Evolutionary conservation across 495 filamentous ascomycete genomes (phyloP), one percentile per base, ranked within the genome.

Genomic region (Tuber brumale): DNA sequence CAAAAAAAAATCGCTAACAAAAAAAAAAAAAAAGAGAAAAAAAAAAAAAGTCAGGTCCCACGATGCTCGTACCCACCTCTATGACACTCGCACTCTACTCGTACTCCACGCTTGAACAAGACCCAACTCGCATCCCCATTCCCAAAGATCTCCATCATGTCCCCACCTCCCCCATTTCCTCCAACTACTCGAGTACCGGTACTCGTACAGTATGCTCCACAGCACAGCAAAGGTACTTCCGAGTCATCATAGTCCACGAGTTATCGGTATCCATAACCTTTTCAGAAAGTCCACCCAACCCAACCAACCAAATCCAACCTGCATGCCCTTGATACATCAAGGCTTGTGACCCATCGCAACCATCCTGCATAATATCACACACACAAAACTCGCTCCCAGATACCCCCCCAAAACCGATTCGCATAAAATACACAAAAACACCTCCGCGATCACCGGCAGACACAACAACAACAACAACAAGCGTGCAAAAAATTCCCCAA

Each of bases 211-310:
- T n/a, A 23, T n/a, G 51, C 23, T 14, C 51, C 23, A 61, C 51
- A 61, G 51, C n/a, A 16, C 51, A 61, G n/a, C n/a, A 27, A 10
- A 61, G n/a, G n/a, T 7, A 31, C 57, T 35, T 35, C 27, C 57
- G 57, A 66, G 27, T 66, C 51, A 51, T 51, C 48, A 61, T n/a
- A n/a, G n/a, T 61, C 51, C 9, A n/a, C 51, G 51, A 66, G 57
- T 39, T 39, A 39, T 39, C 37, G 37, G 37, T 35, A 66, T 66
- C 27, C 57, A 16, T 35, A 18, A 66, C 57, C 27, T 8, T 66
- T 66, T 66, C 57, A 66, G 57, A 66, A 66, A 66, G 57, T 66
- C 57, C 57, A 66, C 27, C 51, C 57, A 27, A 66, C 12, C 51
- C 51, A 61, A 27, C 57, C 57, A 35, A 31, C 57, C 57, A 66